Base-by-base conservation (phyloP, 305 asterid genomes). In the Plantago lanceolata region DNA sequence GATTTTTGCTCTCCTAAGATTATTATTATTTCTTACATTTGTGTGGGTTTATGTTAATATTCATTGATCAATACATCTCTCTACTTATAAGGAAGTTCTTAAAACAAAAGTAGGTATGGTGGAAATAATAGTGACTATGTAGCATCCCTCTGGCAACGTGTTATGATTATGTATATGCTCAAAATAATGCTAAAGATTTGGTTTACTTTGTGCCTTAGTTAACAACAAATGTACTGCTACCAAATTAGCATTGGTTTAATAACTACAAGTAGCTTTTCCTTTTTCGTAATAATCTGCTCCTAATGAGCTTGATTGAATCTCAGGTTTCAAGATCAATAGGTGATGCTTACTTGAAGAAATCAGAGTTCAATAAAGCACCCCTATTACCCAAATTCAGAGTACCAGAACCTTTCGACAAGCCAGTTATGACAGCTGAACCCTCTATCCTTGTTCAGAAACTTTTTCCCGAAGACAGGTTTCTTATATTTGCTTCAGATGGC, bases 261-360 rank as follows among this genome's bases (percentile, higher is more conserved):
- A n/a, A n/a, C n/a, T n/a, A n/a, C n/a, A n/a, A n/a, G 19, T 16
- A 7, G 26, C 67, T 19, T 58, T 19, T 17, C 43, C 59, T 33
- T 33, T 33, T 4, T 4, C 6, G 0, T 53, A 37, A 50, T 8
- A 66, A 33, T 50, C n/a, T 57, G 37, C 37, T 63, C 45, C 72
- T 69, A 33, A 69, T 48, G 8, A 20, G 59, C 35, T 52, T 43
- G 56, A 6, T 70, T 31, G 56, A 60, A 33, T 60, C 48, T 56
- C 83, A 88, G 96, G 81, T 88, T 57, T 83, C 96, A 24, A 81
- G 94, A 79, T 82, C 94, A 40, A 81, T 88, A 9, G 96, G 96
- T 2, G 96, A 88, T 73, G 96, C 94, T 37, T 88, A 88, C 72
- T 72, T 88, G 70, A 88, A 88, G 81, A 88, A 50, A 69, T 9